These are phyloP conservation scores for Candida gigantensis DNA, from an alignment of 1,139 yeast genomes.

Conservation along the genomic window DNA sequence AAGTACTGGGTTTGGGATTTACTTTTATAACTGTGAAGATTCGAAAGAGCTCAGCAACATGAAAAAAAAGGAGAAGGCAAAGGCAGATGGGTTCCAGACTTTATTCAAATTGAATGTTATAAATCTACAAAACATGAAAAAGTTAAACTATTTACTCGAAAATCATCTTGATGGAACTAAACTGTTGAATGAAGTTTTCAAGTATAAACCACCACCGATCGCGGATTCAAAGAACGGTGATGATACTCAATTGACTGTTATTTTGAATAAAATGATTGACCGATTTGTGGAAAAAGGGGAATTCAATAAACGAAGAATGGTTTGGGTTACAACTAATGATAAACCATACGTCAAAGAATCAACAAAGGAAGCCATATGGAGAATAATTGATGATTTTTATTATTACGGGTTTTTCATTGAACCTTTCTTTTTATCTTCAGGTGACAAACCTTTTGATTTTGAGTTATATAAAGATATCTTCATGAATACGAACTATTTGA, in stretches of 20 bases:
- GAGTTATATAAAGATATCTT: slow-evolving; percentile 59
- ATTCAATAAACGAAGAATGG: slow-evolving; percentile 37
- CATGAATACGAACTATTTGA: slow-evolving; percentile 40
- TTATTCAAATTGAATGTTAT: slow-evolving; percentile 38
- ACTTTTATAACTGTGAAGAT: slow-evolving; percentile 57
- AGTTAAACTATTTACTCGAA: slow-evolving; percentile 32
- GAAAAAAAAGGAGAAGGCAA: no score
- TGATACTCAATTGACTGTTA: slow-evolving; percentile 12
- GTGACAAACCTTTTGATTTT: slow-evolving; percentile 45
- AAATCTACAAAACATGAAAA: slow-evolving; percentile 43
- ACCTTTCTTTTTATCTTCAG: slow-evolving; percentile 58
- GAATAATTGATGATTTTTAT: slow-evolving; percentile 60
- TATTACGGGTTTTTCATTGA: slow-evolving; percentile 52
- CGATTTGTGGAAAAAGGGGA: slow-evolving; percentile 32
- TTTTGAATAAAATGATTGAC: slow-evolving; percentile 34
- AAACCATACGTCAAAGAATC: slow-evolving; percentile 31
- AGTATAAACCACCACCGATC: slow-evolving; percentile 21
- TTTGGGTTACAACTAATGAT: slow-evolving; percentile 48
- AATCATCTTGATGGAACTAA: slow-evolving; percentile 24
- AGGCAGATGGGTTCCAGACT: slow-evolving; percentile 28
- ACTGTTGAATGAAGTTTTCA: slow-evolving; percentile 19
- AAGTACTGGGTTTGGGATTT: slow-evolving; percentile 67
- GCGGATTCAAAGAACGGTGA: slow-evolving; percentile 36
- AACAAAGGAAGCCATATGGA: slow-evolving; percentile 47
- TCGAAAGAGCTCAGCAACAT: no score